These are phyloP conservation scores for Avena sativa DNA, from an alignment of 176 grass and related monocot species.

Conservation along the genomic window DNA sequence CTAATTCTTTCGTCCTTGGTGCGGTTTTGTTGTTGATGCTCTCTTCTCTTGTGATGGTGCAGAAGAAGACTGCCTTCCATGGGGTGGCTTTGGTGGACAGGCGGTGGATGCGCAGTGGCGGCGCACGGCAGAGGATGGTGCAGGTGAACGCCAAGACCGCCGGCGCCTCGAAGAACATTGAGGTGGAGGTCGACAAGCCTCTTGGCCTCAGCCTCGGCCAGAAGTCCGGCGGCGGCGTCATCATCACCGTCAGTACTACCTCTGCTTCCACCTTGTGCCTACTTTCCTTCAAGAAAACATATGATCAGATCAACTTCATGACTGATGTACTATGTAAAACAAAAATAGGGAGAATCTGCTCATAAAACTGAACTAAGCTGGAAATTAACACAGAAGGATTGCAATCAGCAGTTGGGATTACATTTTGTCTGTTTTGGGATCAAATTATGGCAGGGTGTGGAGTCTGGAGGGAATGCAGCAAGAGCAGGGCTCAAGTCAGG, in stretches of 20 bases:
- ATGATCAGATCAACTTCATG: conserved; percentile 16
- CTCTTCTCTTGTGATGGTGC: conserved; percentile 24
- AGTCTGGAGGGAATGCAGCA: conserved; percentile 86
- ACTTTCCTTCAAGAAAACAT: conserved; percentile 26
- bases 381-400: not conserved
- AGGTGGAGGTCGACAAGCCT: conserved; percentile 96
- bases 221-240: conserved; percentile 83
- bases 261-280: not conserved
- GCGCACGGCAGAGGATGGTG: conserved; percentile 43
- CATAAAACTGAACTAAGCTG: conserved; percentile 21
- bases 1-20: not conserved
- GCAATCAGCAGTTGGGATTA: not conserved
- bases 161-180: conserved; percentile 76
- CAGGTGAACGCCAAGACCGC: conserved; percentile 78
- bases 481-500: conserved; percentile 74
- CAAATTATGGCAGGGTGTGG: conserved; percentile 61
- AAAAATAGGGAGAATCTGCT: not conserved
- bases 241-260: conserved; percentile 68
- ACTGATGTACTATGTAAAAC: not conserved
- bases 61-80: conserved; percentile 79
- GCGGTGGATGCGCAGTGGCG: conserved; percentile 18
- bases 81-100: conserved; percentile 63
- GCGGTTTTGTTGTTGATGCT: conserved; percentile 6
- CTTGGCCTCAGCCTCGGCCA: conserved; percentile 87
- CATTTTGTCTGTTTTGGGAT: conserved; percentile 26